Conservation (phyloP, 768 basidiomycete genomes). For the Lentinus brumalis region DNA sequence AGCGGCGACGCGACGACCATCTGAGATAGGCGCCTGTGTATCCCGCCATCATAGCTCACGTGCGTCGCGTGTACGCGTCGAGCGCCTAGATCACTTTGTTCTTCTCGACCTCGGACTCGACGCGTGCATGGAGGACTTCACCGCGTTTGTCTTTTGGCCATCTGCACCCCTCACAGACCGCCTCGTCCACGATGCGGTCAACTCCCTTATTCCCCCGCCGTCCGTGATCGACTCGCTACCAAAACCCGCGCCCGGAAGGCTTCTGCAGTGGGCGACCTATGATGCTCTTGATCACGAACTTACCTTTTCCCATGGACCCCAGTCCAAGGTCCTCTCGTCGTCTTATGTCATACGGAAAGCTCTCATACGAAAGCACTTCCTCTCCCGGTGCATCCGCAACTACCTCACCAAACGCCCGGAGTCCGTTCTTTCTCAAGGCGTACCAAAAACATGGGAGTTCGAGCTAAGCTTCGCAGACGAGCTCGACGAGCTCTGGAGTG, state of each 20-base stretch:
- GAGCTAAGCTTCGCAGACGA: slow-evolving; percentile 92
- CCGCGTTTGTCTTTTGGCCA: slow-evolving; percentile 55
- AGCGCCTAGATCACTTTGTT: slow-evolving; percentile 3
- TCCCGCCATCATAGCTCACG: slow-evolving; percentile 4
- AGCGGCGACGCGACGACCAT: background rate
- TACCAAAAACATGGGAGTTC: slow-evolving; percentile 80
- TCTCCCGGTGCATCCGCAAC: slow-evolving; percentile 71
- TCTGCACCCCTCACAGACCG: slow-evolving; percentile 53
- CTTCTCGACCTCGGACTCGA: background rate
- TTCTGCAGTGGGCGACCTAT: slow-evolving; percentile 87
- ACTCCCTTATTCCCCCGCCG: slow-evolving; percentile 32
- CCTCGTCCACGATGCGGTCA: slow-evolving; percentile 48
- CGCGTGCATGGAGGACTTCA: slow-evolving; percentile 20
- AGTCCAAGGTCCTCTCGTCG: slow-evolving; percentile 59
- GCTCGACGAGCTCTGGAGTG: slow-evolving; percentile 88
- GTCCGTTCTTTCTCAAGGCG: slow-evolving; percentile 54
- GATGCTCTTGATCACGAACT: slow-evolving; percentile 82
- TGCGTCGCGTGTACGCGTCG: background rate
- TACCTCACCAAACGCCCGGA: slow-evolving; percentile 72
- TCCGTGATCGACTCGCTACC: slow-evolving; percentile 30
- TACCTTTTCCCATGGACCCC: slow-evolving; percentile 50
- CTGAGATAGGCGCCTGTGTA: slow-evolving; percentile 1
- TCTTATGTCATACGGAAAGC: slow-evolving; percentile 90
- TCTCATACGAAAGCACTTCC: slow-evolving; percentile 91
- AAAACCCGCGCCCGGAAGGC: slow-evolving; percentile 19